A percentile compares a stretch with the other conserved stretches of the same genome.
Conservation (phyloP, 441 rosid genomes). For the Erodium moschatum region DNA sequence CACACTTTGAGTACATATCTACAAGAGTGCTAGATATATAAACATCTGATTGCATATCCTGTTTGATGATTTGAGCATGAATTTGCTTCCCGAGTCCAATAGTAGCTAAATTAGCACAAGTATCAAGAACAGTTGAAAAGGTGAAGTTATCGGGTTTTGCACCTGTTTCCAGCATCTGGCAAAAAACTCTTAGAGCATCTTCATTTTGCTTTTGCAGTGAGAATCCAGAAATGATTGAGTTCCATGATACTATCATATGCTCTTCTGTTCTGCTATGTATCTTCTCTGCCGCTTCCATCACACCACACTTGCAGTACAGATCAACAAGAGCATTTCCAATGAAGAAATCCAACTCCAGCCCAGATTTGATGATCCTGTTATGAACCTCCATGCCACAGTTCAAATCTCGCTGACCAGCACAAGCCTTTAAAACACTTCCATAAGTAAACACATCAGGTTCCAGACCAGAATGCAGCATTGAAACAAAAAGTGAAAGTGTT, state of each 20-base stretch:
- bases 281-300: constrained; percentile 57
- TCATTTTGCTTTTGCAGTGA: constrained; percentile 58
- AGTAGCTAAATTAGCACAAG: constrained; percentile 79
- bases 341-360: constrained; percentile 50
- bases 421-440: constrained; percentile 47
- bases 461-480: constrained; percentile 50
- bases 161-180: constrained; percentile 57
- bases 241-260: constrained; percentile 69
- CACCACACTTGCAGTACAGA: constrained; percentile 80
- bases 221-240: constrained; percentile 75
- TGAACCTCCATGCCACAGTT: constrained; percentile 63
- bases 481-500: constrained; percentile 47
- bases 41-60: constrained; percentile 58
- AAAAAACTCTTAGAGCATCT: constrained; percentile 59
- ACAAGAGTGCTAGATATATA: constrained; percentile 84
- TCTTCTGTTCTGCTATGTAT: constrained; percentile 50
- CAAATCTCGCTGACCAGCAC: constrained; percentile 38
- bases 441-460: constrained; percentile 76
- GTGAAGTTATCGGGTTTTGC: constrained; percentile 71
- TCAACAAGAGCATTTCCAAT: constrained; percentile 74
- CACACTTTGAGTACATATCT: constrained; percentile 94
- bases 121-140: constrained; percentile 74
- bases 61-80: constrained; percentile 71
- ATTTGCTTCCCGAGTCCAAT: constrained; percentile 77
- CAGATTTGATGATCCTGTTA: constrained; percentile 54